Conservation (phyloP, 805 yeast genomes). For the Candida nitratophila region DNA sequence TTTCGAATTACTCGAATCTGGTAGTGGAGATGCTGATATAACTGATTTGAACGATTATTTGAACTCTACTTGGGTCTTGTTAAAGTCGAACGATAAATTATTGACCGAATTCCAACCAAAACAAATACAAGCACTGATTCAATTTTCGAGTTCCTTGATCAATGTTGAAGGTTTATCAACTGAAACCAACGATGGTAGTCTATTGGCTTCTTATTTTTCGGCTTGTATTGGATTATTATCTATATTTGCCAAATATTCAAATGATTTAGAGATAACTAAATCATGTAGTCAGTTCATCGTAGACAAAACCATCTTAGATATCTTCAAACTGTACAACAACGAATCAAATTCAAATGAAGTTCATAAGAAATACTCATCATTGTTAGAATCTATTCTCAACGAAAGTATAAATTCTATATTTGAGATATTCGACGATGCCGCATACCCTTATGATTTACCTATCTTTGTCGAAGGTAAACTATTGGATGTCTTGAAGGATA, state of each 20-base stretch:
- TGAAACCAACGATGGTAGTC: not conserved
- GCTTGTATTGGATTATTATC: conserved; percentile 18
- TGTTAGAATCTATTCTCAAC: conserved; percentile 27
- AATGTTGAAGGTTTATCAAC: not conserved
- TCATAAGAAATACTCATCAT: conserved; percentile 17
- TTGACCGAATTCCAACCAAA: not conserved
- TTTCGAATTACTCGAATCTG: conserved; percentile 2
- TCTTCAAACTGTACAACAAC: conserved; percentile 10
- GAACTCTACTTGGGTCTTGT: conserved; percentile 9
- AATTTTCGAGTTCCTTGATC: not conserved
- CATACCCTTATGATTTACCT: conserved; percentile 57
- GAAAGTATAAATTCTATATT: conserved; percentile 62
- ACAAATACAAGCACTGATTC: not conserved
- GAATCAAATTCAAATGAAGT: conserved; percentile 9
- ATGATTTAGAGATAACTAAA: conserved; percentile 10
- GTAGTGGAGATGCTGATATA: conserved; percentile 3
- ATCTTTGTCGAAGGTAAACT: conserved; percentile 55
- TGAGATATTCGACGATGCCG: conserved; percentile 75
- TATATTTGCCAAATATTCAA: conserved; percentile 16
- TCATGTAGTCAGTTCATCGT: conserved; percentile 19
- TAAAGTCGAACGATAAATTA: conserved; percentile 5
- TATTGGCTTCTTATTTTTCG: conserved; percentile 13
- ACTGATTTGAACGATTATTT: conserved; percentile 12
- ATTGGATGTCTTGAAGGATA: conserved; percentile 30
- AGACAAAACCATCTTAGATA: conserved; percentile 14